Evolutionary conservation across 352 stramenopile genomes (phyloP).

Genomic region (Aphanomyces euteiches): DNA sequence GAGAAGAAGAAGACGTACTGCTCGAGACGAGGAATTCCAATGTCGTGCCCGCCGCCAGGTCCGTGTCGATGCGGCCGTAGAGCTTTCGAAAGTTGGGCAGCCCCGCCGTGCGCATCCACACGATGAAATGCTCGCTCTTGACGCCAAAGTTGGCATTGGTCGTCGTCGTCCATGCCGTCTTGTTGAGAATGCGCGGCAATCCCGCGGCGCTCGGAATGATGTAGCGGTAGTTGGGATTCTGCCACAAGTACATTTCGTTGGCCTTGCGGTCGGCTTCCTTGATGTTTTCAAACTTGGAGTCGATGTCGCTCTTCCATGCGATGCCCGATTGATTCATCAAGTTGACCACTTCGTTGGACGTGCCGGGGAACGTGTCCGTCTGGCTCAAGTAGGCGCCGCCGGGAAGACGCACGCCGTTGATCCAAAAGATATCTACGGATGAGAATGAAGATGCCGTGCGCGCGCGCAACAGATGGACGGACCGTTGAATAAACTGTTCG

Average conservation of each 20-base stretch:
- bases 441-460: background rate
- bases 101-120: constrained; percentile 99
- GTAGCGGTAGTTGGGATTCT: constrained; percentile 78
- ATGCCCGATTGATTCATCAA: constrained; percentile 94
- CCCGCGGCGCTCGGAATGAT: constrained; percentile 66
- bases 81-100: constrained; percentile 99
- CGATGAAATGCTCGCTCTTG: constrained; percentile 99
- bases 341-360: constrained; percentile 55
- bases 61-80: constrained; percentile 97
- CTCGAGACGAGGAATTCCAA: constrained; percentile 91
- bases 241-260: constrained; percentile 68
- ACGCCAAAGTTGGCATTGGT: constrained; percentile 75
- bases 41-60: constrained; percentile 83
- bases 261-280: constrained; percentile 38
- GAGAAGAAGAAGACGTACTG: constrained; percentile 39
- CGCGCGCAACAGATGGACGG: constrained; percentile 15
- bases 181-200: constrained; percentile 57
- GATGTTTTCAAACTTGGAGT: constrained; percentile 96
- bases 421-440: constrained; percentile 72
- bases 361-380: constrained; percentile 49
- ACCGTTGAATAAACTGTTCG: constrained; percentile 99
- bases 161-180: constrained; percentile 72
- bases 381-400: constrained; percentile 56
- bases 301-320: constrained; percentile 94
- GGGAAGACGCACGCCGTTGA: constrained; percentile 59